These are phyloP conservation scores for Hanseniaspora lindneri DNA, from an alignment of 805 yeast species.

Conservation along the genomic window DNA sequence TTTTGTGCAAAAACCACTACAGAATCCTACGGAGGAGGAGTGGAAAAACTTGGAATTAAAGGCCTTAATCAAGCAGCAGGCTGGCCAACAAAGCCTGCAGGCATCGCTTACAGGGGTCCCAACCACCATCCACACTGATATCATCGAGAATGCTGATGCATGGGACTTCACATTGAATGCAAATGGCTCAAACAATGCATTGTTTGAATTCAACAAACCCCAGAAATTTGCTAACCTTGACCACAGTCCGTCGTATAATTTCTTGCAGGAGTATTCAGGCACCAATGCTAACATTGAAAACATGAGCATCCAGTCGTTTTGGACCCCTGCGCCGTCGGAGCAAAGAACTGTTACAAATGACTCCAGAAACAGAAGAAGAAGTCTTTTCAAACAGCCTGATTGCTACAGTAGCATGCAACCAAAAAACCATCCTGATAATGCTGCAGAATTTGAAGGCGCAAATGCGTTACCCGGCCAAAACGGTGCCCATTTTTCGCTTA, in stretches of 20 bases:
- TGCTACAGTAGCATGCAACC: no score
- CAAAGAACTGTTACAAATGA: background rate
- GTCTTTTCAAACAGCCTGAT: no score
- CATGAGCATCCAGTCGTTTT: background rate
- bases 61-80: conserved; percentile 27
- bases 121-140: background rate
- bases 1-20: conserved; percentile 26
- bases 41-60: conserved; percentile 29
- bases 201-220: conserved; percentile 2
- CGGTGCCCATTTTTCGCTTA: no score
- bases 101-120: conserved; percentile 26
- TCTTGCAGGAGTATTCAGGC: background rate
- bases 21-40: conserved; percentile 24
- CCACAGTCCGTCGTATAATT: background rate
- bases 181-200: conserved; percentile 2
- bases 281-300: background rate
- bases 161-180: conserved; percentile 6
- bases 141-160: conserved; percentile 7
- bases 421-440: no score
- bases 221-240: background rate
- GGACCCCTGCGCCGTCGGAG: background rate
- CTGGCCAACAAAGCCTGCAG: conserved; percentile 28
- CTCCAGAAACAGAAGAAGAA: no score
- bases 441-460: no score
- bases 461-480: no score